These are phyloP conservation scores for Aspergillus pseudoterreus DNA, from an alignment of 2,329 filamentous ascomycete species.

Conservation along the genomic window DNA sequence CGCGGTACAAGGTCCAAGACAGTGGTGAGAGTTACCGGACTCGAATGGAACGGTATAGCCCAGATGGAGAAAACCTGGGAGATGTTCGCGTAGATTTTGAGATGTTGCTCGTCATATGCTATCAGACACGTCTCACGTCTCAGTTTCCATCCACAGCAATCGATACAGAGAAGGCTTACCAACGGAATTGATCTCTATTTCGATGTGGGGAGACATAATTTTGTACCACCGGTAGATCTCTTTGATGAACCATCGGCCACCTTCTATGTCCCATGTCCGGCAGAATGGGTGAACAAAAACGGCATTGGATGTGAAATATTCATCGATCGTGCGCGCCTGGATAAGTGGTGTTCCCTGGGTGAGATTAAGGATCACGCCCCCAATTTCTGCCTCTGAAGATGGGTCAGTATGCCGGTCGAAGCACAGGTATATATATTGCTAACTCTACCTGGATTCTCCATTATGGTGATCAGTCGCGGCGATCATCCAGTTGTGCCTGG, in stretches of 20 bases:
- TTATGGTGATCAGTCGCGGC: constrained; percentile 2
- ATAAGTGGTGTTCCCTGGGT: constrained; percentile 63
- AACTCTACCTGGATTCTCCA: constrained; percentile 20
- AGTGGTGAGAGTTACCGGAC: constrained; percentile 64
- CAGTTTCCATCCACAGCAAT: background rate
- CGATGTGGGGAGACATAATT: constrained; percentile 71
- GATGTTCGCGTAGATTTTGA: constrained; percentile 70
- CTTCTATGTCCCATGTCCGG: constrained; percentile 56
- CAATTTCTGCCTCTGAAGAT: constrained; percentile 56
- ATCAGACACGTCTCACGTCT: background rate
- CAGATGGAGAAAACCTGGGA: constrained; percentile 74
- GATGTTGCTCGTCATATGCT: constrained; percentile 66
- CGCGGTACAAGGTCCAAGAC: constrained; percentile 56
- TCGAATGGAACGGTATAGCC: constrained; percentile 70
- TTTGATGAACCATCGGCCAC: constrained; percentile 64
- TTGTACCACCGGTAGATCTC: constrained; percentile 81
- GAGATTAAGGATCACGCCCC: constrained; percentile 63
- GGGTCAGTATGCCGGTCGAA: background rate
- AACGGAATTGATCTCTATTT: constrained; percentile 61
- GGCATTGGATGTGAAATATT: constrained; percentile 70
- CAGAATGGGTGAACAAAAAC: constrained; percentile 78
- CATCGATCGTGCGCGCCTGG: constrained; percentile 62
- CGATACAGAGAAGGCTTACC: constrained; percentile 34
- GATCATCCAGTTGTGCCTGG: constrained; percentile 19
- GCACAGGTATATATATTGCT: background rate